Percentiles rank a stretch among this genome's conserved stretches.
Conservation (phyloP, 1,284 basidiomycete species). For the Trichosporon ovoides region DNA sequence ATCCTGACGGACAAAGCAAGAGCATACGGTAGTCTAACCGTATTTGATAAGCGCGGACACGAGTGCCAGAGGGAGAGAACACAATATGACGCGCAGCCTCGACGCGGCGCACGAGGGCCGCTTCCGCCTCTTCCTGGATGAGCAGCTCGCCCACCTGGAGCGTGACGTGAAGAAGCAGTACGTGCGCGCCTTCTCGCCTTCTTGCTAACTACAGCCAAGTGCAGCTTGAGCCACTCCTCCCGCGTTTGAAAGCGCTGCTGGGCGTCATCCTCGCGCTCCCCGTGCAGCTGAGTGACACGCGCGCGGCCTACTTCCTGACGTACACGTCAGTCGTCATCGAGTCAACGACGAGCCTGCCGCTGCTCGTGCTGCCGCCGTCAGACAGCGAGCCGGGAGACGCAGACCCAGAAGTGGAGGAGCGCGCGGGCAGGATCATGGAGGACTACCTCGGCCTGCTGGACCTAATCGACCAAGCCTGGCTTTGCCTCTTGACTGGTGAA, state of each 20-base stretch:
- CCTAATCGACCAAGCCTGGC: conserved; percentile 29
- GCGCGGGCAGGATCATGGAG: conserved; percentile 17
- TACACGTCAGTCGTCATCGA: conserved; percentile 20
- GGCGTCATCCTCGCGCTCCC: conserved; percentile 34
- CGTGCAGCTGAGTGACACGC: conserved; percentile 16
- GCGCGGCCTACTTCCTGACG: conserved; percentile 32
- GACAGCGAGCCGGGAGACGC: not conserved
- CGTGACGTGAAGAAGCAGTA: conserved; percentile 35
- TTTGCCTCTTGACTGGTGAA: conserved; percentile 22
- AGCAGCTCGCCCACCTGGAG: conserved; percentile 24
- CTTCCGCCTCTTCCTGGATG: conserved; percentile 30
- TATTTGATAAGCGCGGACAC: too few relatives aligned
- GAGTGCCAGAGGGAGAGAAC: not conserved
- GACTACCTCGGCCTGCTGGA: conserved; percentile 23
- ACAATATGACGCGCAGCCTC: conserved; percentile 9
- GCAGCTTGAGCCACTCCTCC: conserved; percentile 24
- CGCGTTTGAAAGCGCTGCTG: conserved; percentile 25
- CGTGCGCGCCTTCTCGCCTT: not conserved
- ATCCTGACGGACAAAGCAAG: not conserved
- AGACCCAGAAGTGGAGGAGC: conserved; percentile 7
- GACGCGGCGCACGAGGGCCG: conserved; percentile 23
- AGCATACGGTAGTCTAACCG: too few relatives aligned
- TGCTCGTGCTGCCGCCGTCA: conserved; percentile 6
- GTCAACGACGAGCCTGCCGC: conserved; percentile 27
- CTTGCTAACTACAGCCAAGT: conserved; percentile 6